Percentiles rank a stretch among this genome's conserved stretches.
Evolutionary conservation across 768 basidiomycete species (phyloP).

Genomic region (Rhodotorula diobovata): DNA sequence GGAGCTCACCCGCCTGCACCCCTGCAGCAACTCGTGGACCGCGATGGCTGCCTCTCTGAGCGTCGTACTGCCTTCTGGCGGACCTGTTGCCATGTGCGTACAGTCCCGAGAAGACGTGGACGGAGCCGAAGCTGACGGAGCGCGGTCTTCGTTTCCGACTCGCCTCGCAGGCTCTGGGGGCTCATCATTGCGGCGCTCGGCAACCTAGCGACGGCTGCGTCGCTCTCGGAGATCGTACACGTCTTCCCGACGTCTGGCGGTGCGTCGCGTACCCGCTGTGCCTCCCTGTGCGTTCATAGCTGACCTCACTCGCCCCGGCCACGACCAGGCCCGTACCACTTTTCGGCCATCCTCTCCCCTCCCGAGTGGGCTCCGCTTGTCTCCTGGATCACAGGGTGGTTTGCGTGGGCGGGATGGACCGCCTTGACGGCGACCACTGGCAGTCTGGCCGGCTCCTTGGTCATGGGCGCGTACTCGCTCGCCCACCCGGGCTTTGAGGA

Average conservation of each 20-base stretch:
- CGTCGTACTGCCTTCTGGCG: conserved; percentile 32
- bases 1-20: not conserved
- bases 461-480: conserved; percentile 26
- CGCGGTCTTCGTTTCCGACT: not conserved
- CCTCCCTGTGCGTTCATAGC: no score
- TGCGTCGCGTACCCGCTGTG: not conserved
- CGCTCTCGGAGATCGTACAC: conserved; percentile 20
- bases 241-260: conserved; percentile 29
- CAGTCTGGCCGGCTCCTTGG: conserved; percentile 9
- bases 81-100: conserved; percentile 21
- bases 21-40: conserved; percentile 17
- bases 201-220: conserved; percentile 5
- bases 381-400: conserved; percentile 22
- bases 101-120: not conserved
- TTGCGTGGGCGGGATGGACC: conserved; percentile 35
- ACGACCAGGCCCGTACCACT: conserved; percentile 19
- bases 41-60: conserved; percentile 30
- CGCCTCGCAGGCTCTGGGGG: conserved; percentile 12
- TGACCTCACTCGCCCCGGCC: not conserved
- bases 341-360: conserved; percentile 26
- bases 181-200: conserved; percentile 17
- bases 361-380: not conserved
- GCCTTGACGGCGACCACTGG: conserved; percentile 31
- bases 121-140: not conserved
- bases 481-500: conserved; percentile 11